phyloP scores from a whole-genome alignment of 2,329 filamentous ascomycete species.

The Macroventuria anomochaeta region DNA sequence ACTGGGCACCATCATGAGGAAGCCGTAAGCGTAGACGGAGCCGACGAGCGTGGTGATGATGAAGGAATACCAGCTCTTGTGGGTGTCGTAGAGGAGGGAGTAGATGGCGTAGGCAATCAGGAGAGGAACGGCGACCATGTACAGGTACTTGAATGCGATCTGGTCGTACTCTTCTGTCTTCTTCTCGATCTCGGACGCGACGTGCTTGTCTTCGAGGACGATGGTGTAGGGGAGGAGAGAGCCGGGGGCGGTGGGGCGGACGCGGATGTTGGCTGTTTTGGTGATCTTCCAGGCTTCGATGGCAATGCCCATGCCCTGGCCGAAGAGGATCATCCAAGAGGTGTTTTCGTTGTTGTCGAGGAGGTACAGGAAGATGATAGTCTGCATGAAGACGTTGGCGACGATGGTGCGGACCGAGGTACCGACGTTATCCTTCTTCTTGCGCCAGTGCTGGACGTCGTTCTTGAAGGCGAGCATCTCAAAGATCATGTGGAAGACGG shows the following conservation, averaged over 20 bases:
- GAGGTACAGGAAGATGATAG: constrained; percentile 93
- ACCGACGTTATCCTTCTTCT: constrained; percentile 99
- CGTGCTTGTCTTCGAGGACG: constrained; percentile 94
- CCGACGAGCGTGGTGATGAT: constrained; percentile 94
- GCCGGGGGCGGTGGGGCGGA: constrained; percentile 71
- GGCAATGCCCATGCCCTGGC: constrained; percentile 83
- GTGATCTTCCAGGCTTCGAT: constrained; percentile 94
- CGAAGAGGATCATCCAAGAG: constrained; percentile 97
- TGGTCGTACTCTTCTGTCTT: constrained; percentile 99
- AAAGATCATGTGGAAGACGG: constrained; percentile 89
- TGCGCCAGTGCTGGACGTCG: constrained; percentile 96
- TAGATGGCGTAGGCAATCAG: constrained; percentile 89
- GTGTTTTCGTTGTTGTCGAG: constrained; percentile 98
- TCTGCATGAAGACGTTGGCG: constrained; percentile 97
- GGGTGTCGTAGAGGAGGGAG: constrained; percentile 87
- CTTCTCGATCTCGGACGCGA: constrained; percentile 91
- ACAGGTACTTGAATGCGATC: constrained; percentile 97
- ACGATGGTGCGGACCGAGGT: constrained; percentile 96
- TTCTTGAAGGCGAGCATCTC: constrained; percentile 97
- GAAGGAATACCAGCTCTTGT: constrained; percentile 99
- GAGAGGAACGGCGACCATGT: constrained; percentile 87
- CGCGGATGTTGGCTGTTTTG: constrained; percentile 86
- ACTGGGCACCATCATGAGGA: constrained; percentile 98
- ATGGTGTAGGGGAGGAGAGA: constrained; percentile 80
- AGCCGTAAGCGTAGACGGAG: constrained; percentile 96